Percentiles rank a stretch among this genome's conserved stretches.
These are phyloP conservation scores for Fusarium vanettenii DNA, from an alignment of 2,329 filamentous ascomycete species.

Conservation along the genomic window DNA sequence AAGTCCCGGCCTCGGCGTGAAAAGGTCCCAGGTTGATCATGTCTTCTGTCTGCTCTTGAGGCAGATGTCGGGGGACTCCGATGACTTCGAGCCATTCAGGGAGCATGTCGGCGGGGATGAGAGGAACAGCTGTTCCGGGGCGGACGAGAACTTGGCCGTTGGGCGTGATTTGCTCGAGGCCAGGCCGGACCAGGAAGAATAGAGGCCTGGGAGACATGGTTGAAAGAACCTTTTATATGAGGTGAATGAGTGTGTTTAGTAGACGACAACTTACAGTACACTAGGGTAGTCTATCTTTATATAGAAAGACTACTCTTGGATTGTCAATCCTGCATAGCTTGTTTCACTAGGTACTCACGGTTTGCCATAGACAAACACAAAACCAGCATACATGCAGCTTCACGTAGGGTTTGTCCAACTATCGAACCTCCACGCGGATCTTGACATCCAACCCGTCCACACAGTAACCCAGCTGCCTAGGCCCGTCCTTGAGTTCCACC, in stretches of 20 bases:
- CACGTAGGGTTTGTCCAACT: slow-evolving; percentile 11
- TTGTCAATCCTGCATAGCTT: background rate
- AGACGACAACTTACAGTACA: background rate
- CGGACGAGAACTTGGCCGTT: slow-evolving; percentile 35
- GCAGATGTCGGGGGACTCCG: slow-evolving; percentile 57
- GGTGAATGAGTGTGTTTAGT: background rate
- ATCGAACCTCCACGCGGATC: slow-evolving; percentile 73
- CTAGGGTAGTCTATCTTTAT: background rate
- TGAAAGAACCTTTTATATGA: background rate
- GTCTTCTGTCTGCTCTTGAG: slow-evolving; percentile 50
- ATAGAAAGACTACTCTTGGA: background rate
- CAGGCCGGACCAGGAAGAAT: slow-evolving; percentile 58
- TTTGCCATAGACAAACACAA: slow-evolving; percentile 25
- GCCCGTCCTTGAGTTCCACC: slow-evolving; percentile 82
- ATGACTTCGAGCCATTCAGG: slow-evolving; percentile 58
- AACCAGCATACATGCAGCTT: background rate
- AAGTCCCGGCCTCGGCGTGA: slow-evolving; percentile 35
- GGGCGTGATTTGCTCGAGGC: slow-evolving; percentile 36
- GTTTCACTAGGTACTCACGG: background rate
- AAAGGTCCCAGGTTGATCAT: slow-evolving; percentile 53
- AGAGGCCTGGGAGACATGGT: slow-evolving; percentile 41
- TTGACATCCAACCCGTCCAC: slow-evolving; percentile 79
- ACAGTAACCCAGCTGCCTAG: slow-evolving; percentile 84
- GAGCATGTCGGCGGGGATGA: slow-evolving; percentile 66
- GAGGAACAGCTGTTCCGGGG: slow-evolving; percentile 58